These are phyloP conservation scores for Tuber microsphaerosporum DNA, from an alignment of 495 filamentous ascomycete genomes.

Conservation along the genomic window DNA sequence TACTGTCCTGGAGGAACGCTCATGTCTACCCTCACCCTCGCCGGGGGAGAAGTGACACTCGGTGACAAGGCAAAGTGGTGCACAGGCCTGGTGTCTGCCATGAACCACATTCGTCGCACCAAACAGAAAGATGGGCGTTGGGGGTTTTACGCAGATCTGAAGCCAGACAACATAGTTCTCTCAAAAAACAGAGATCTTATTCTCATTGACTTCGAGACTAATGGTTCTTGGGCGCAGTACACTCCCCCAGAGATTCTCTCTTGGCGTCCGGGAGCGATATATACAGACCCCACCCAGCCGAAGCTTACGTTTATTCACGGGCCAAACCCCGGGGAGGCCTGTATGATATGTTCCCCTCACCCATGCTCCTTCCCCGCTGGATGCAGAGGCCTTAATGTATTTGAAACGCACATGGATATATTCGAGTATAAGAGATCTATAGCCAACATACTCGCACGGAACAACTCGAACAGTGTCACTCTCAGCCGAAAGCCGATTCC, in stretches of 20 bases:
- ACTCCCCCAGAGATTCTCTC: conserved; percentile 21
- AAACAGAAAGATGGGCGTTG: background rate
- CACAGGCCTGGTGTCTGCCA: conserved; percentile 13
- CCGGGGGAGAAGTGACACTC: background rate
- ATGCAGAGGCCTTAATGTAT: background rate
- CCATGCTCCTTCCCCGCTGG: conserved; percentile 8
- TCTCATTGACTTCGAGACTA: conserved; percentile 25
- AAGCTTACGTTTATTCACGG: background rate
- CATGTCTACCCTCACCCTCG: background rate
- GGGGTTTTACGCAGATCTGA: conserved; percentile 24
- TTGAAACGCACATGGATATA: conserved; percentile 1
- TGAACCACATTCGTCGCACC: conserved; percentile 14
- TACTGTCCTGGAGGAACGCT: conserved; percentile 21
- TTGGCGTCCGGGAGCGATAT: background rate
- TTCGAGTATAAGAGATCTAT: conserved; percentile 2
- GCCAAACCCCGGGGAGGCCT: background rate
- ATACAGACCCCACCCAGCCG: background rate
- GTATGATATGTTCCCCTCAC: conserved; percentile 22
- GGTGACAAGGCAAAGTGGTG: conserved; percentile 16
- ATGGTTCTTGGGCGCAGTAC: conserved; percentile 26
- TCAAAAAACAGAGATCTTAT: conserved; percentile 5
- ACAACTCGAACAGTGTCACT: conserved; percentile 15
- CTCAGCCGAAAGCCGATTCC: background rate
- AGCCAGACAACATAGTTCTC: conserved; percentile 28
- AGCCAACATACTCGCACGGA: background rate